A percentile compares a stretch with the other conserved stretches of the same genome.
phyloP scores from a whole-genome alignment of 2,329 filamentous ascomycete genomes.

The Emergomyces orientalis region DNA sequence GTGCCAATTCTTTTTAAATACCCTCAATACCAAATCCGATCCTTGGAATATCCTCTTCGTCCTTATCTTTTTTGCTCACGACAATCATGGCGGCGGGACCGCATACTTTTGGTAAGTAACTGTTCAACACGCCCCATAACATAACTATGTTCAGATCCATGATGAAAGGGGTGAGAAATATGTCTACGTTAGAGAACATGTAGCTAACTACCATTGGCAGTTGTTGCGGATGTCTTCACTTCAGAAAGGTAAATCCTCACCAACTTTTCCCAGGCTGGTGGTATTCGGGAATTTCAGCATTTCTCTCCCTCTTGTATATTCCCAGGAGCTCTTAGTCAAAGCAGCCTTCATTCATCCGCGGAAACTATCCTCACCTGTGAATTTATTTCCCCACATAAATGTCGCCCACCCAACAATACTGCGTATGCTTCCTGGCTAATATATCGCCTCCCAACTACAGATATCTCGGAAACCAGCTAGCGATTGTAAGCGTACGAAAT shows the following conservation, averaged over 20 bases:
- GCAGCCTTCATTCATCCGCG: neutral
- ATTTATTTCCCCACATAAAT: neutral
- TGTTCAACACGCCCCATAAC: neutral
- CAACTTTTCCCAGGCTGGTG: neutral
- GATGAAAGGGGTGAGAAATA: neutral
- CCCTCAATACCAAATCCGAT: neutral
- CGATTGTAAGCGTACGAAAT: conserved; percentile 46
- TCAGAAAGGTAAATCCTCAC: conserved; percentile 15
- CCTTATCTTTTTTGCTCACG: neutral
- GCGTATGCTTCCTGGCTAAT: neutral
- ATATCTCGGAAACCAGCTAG: conserved; percentile 49
- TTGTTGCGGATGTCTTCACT: conserved; percentile 22
- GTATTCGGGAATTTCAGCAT: neutral
- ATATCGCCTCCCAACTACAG: conserved; percentile 7
- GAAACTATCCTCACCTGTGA: neutral
- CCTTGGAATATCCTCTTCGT: neutral
- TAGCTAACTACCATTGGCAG: conserved; percentile 9
- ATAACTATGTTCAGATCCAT: neutral
- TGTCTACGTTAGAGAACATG: neutral
- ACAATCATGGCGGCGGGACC: conserved; percentile 17
- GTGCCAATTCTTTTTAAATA: neutral
- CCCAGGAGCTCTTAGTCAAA: neutral
- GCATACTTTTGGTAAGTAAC: conserved; percentile 17
- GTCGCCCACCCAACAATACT: neutral
- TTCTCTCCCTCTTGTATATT: neutral